Evolutionary conservation across 2,329 filamentous ascomycete species (phyloP).

Genomic region (Ophiocordyceps sinensis): DNA sequence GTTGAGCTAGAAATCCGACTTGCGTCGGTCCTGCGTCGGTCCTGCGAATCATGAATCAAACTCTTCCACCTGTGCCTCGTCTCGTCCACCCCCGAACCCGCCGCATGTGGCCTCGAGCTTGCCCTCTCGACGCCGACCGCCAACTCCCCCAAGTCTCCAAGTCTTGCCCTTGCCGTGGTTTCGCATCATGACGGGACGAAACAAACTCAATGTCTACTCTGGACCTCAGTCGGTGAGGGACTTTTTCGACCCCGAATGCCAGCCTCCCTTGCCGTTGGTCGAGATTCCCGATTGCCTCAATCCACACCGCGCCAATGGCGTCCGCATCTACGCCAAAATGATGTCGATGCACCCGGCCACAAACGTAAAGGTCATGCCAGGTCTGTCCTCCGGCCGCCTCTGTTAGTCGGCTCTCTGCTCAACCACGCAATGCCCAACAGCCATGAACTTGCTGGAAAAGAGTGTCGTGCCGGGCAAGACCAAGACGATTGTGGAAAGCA

Average conservation of each 20-base stretch:
- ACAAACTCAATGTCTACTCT: constrained; percentile 35
- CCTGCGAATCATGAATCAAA: no score
- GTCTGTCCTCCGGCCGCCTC: background rate
- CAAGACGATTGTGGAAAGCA: constrained; percentile 42
- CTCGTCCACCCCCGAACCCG: no score
- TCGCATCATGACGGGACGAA: constrained; percentile 11
- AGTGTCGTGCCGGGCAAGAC: constrained; percentile 27
- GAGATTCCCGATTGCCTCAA: constrained; percentile 43
- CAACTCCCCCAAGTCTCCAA: no score
- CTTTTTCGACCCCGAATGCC: constrained; percentile 43
- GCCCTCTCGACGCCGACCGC: background rate
- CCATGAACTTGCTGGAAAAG: constrained; percentile 33
- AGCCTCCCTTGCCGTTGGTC: constrained; percentile 43
- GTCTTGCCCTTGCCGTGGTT: background rate
- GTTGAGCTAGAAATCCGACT: no score
- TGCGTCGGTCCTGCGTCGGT: no score
- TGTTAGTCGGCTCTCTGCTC: background rate
- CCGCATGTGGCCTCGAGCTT: no score
- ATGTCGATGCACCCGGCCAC: constrained; percentile 47
- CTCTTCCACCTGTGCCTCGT: no score
- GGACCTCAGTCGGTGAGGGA: constrained; percentile 39
- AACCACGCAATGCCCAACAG: constrained; percentile 3
- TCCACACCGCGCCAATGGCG: constrained; percentile 38
- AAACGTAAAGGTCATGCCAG: constrained; percentile 46
- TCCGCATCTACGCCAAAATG: constrained; percentile 51